A percentile compares a stretch with the other conserved stretches of the same genome.
Conservation (phyloP, 2,329 filamentous ascomycete species). For the Beauveria bassiana region DNA sequence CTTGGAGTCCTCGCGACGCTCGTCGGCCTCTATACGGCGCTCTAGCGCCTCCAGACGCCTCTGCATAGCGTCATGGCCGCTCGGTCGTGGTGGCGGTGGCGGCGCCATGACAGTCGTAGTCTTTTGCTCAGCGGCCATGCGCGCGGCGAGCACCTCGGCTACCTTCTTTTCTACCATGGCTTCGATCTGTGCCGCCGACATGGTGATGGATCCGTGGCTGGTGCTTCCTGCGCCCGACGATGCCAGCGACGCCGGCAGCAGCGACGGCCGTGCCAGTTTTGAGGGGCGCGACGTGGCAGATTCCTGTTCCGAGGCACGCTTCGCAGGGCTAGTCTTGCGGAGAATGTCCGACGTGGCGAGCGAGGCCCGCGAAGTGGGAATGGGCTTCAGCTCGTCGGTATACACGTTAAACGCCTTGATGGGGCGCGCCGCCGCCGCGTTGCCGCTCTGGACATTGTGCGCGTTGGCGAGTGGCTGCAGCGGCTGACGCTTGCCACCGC, state of each 20-base stretch:
- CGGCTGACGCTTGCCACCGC: slow-evolving; percentile 55
- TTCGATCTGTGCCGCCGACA: slow-evolving; percentile 72
- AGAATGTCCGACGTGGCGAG: slow-evolving; percentile 26
- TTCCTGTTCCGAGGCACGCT: slow-evolving; percentile 37
- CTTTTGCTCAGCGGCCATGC: slow-evolving; percentile 43
- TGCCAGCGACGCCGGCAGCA: slow-evolving; percentile 17
- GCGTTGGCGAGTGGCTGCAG: slow-evolving; percentile 68
- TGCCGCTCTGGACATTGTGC: slow-evolving; percentile 61
- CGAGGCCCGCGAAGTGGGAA: slow-evolving; percentile 24
- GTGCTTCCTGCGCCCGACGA: slow-evolving; percentile 8
- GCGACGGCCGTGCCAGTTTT: slow-evolving; percentile 36
- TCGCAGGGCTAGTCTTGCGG: slow-evolving; percentile 27
- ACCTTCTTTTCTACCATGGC: slow-evolving; percentile 90
- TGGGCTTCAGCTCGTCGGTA: slow-evolving; percentile 58
- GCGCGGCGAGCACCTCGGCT: slow-evolving; percentile 77
- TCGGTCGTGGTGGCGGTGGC: slow-evolving; percentile 30
- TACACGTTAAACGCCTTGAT: slow-evolving; percentile 82
- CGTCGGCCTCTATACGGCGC: slow-evolving; percentile 65
- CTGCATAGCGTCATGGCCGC: slow-evolving; percentile 59
- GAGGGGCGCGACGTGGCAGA: slow-evolving; percentile 32
- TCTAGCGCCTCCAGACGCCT: slow-evolving; percentile 77
- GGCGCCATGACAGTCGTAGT: slow-evolving; percentile 25
- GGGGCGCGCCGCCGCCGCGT: slow-evolving; percentile 23
- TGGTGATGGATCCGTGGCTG: slow-evolving; percentile 31
- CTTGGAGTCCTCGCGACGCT: slow-evolving; percentile 57